These are phyloP conservation scores for Zychaea mexicana DNA, from an alignment of 371 early-diverging fungal species.

Conservation along the genomic window DNA sequence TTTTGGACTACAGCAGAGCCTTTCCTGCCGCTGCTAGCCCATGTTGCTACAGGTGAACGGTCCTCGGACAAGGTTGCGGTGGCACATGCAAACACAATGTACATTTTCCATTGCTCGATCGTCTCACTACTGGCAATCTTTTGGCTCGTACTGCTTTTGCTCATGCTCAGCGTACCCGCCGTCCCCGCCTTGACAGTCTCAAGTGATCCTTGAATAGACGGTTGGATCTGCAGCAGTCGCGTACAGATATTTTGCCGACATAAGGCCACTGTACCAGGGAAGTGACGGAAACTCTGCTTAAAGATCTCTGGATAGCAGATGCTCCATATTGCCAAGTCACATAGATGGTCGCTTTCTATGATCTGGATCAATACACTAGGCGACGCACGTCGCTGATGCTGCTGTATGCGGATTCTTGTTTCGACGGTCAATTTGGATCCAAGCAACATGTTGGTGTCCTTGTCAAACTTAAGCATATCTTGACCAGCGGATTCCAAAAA, in stretches of 20 bases:
- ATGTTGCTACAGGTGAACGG: constrained; percentile 26
- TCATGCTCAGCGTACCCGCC: constrained; percentile 45
- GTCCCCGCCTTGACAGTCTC: constrained; percentile 50
- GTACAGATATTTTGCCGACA: constrained; percentile 64
- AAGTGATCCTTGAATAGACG: constrained; percentile 55
- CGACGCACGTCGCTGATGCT: constrained; percentile 48
- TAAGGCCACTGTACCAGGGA: constrained; percentile 60
- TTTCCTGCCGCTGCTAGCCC: constrained; percentile 58
- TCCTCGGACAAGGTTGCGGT: constrained; percentile 53
- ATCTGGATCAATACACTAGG: constrained; percentile 30
- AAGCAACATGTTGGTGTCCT: constrained; percentile 44
- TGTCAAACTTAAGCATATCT: constrained; percentile 57
- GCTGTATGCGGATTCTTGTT: constrained; percentile 49
- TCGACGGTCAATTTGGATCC: constrained; percentile 46
- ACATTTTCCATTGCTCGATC: constrained; percentile 81
- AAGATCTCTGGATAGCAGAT: constrained; percentile 69
- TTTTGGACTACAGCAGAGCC: constrained; percentile 52
- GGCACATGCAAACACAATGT: constrained; percentile 71
- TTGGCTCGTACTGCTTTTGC: constrained; percentile 36
- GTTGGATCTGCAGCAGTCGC: constrained; percentile 65
- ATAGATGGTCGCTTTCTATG: constrained; percentile 53
- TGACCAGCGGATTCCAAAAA: constrained; percentile 49
- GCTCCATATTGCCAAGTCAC: constrained; percentile 57
- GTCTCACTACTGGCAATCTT: constrained; percentile 59
- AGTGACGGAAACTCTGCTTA: constrained; percentile 64